A percentile compares a stretch with the other conserved stretches of the same genome.
phyloP scores from a whole-genome alignment of 202 grass and related monocot genomes.

The Brachypodium distachyon region DNA sequence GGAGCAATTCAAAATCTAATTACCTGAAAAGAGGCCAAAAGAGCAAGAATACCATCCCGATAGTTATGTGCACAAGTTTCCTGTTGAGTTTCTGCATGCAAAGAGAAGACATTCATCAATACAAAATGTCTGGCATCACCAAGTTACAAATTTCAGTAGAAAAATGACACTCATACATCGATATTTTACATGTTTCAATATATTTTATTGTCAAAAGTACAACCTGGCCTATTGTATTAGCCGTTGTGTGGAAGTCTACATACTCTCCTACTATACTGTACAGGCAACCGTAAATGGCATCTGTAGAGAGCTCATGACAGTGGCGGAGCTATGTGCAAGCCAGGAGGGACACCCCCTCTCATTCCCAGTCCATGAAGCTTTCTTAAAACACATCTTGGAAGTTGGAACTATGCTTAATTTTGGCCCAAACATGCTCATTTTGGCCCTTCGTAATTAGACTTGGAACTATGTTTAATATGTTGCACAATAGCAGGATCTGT shows the following conservation, averaged over 20 bases:
- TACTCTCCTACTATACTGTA: neutral
- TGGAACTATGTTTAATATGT: neutral
- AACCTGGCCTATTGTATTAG: neutral
- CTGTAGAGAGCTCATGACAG: neutral
- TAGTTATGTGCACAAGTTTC: slow-evolving; percentile 86
- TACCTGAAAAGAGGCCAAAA: slow-evolving; percentile 98
- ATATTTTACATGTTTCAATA: neutral
- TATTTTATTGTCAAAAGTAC: neutral
- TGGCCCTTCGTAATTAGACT: neutral
- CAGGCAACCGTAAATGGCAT: neutral
- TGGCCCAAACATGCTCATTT: no score
- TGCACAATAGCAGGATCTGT: neutral
- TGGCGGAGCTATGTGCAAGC: no score
- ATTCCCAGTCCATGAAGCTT: no score
- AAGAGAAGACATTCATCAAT: neutral
- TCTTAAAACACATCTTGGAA: no score
- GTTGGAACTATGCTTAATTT: no score
- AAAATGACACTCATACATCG: neutral
- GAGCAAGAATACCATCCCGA: slow-evolving; percentile 80
- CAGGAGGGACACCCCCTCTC: no score
- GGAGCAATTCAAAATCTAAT: neutral
- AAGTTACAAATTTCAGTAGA: neutral
- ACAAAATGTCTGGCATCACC: neutral
- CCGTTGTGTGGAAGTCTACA: neutral
- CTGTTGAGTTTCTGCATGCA: slow-evolving; percentile 66